Percentiles rank a stretch among this genome's conserved stretches.
Evolutionary conservation across 495 filamentous ascomycete species (phyloP).

Genomic region (Astrocystis sublimbata): DNA sequence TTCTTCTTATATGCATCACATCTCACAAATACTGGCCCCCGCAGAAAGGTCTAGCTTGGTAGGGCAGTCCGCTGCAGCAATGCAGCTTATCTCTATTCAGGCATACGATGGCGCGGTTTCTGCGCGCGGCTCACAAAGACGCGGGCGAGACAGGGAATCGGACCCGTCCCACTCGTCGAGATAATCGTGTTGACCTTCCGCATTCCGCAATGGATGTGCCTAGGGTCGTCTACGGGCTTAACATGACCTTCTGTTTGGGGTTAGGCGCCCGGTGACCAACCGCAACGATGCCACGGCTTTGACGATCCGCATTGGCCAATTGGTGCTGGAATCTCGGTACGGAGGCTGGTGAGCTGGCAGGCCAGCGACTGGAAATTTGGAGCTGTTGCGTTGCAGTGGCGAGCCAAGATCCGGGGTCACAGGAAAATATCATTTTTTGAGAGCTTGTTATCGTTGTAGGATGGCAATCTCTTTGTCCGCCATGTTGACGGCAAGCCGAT

Average conservation of each 20-base stretch:
- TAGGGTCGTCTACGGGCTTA: slow-evolving; percentile 9
- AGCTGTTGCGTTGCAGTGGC: slow-evolving; percentile 12
- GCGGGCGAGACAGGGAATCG: not conserved
- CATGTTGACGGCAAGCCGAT: not conserved
- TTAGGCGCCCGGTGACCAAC: slow-evolving; percentile 1
- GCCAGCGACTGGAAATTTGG: slow-evolving; percentile 9
- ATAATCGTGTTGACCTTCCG: slow-evolving; percentile 14
- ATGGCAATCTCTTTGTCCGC: slow-evolving; percentile 7
- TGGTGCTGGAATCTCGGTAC: not conserved
- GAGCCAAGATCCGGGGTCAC: slow-evolving; percentile 16
- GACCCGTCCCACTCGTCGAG: slow-evolving; percentile 3
- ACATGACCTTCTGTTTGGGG: slow-evolving; percentile 16
- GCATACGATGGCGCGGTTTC: too few relatives aligned
- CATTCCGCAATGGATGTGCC: slow-evolving; percentile 9
- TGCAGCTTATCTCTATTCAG: slow-evolving; percentile 1
- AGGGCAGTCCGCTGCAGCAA: not conserved
- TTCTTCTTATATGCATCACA: too few relatives aligned
- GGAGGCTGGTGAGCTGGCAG: not conserved
- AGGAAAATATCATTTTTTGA: not conserved
- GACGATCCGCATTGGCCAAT: slow-evolving; percentile 8
- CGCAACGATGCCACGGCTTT: not conserved
- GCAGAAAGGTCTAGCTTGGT: not conserved
- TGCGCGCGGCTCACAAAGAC: slow-evolving; percentile 15
- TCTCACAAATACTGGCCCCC: slow-evolving; percentile 6
- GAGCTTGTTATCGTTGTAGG: not conserved